Percentiles rank a stretch among this genome's conserved stretches.
Conservation (phyloP, 2,329 filamentous ascomycete species). For the Aspergillus tamarii region DNA sequence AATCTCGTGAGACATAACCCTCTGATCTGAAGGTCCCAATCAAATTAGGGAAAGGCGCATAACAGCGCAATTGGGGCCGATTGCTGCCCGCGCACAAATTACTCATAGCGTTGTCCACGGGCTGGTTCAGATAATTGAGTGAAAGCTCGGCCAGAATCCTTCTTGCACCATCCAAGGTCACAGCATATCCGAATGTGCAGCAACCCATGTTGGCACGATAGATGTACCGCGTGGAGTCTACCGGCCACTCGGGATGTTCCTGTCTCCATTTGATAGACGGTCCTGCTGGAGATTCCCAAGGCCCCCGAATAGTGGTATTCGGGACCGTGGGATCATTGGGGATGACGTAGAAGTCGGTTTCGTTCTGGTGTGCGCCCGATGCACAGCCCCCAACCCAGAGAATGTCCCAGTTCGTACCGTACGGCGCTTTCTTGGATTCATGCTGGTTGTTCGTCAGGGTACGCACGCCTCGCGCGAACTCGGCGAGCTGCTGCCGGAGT, state of each 20-base stretch:
- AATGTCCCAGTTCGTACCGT: conserved; percentile 58
- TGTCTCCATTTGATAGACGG: conserved; percentile 24
- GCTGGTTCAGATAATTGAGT: conserved; percentile 29
- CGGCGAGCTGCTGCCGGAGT: conserved; percentile 53
- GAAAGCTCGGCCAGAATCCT: conserved; percentile 39
- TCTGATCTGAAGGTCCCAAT: conserved; percentile 52
- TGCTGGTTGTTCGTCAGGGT: conserved; percentile 33
- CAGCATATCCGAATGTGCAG: conserved; percentile 45
- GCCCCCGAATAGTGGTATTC: background rate
- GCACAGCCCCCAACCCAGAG: conserved; percentile 56
- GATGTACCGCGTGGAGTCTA: conserved; percentile 42
- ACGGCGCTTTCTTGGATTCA: conserved; percentile 43
- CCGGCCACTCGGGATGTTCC: conserved; percentile 19
- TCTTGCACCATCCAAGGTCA: conserved; percentile 41
- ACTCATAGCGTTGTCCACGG: conserved; percentile 50
- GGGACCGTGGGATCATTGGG: conserved; percentile 36
- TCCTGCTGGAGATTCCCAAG: conserved; percentile 26
- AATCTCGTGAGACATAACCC: conserved; percentile 36
- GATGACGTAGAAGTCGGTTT: conserved; percentile 33
- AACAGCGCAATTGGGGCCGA: conserved; percentile 35
- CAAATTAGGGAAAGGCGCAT: conserved; percentile 49
- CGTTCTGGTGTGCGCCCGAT: conserved; percentile 35
- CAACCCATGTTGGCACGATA: conserved; percentile 36
- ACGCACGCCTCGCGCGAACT: conserved; percentile 37
- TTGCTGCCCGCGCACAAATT: conserved; percentile 51